phyloP scores from a whole-genome alignment of 148 eudicot genomes.

The Drosera capensis region DNA sequence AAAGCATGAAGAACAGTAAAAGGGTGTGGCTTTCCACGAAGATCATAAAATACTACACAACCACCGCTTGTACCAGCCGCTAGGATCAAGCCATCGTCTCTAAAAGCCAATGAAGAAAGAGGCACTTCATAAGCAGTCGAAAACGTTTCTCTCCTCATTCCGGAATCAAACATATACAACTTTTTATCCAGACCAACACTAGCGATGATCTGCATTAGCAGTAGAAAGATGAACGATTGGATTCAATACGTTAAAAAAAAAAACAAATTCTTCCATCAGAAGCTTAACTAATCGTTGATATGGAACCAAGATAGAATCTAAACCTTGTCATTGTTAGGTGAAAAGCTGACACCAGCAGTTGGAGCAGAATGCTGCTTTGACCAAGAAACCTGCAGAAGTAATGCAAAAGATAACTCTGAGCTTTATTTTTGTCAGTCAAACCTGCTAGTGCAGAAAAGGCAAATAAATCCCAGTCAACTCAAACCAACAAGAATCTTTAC shows the following conservation, averaged over 20 bases:
- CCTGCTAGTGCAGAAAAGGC: too few relatives aligned
- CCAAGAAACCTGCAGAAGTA: conserved; percentile 65
- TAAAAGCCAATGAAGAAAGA: conserved; percentile 76
- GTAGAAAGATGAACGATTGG: conserved; percentile 4
- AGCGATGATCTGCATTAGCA: conserved; percentile 56
- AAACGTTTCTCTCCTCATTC: conserved; percentile 41
- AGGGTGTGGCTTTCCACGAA: conserved; percentile 90
- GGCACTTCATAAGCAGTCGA: conserved; percentile 82
- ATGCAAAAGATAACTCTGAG: conserved; percentile 1
- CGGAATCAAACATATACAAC: conserved; percentile 70
- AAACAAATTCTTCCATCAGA: too few relatives aligned
- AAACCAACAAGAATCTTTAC: too few relatives aligned
- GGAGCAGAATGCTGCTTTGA: conserved; percentile 97
- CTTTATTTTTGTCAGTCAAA: too few relatives aligned
- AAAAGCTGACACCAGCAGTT: conserved; percentile 77
- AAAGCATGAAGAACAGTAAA: conserved; percentile 83
- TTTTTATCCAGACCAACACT: conserved; percentile 92
- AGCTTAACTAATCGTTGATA: too few relatives aligned
- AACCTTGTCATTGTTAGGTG: conserved; percentile 95
- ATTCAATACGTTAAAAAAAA: too few relatives aligned
- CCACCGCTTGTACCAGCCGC: conserved; percentile 96
- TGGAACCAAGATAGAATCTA: conserved; percentile 5
- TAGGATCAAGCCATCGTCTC: conserved; percentile 79
- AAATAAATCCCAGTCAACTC: too few relatives aligned
- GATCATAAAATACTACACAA: conserved; percentile 77